phyloP scores from a whole-genome alignment of 768 basidiomycete species.

The Leccinum incarnatum region DNA sequence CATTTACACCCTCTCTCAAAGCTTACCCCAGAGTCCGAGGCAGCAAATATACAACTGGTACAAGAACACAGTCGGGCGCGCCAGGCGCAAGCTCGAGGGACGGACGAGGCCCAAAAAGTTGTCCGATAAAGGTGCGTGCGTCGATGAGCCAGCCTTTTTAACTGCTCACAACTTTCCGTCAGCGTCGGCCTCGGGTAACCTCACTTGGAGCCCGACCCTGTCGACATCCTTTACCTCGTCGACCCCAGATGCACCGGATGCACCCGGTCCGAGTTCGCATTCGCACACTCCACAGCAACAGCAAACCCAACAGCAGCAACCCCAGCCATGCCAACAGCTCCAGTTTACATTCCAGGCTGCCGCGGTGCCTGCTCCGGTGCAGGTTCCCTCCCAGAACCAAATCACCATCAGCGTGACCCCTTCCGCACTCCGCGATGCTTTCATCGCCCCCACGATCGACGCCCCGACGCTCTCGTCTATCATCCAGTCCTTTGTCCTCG shows the following conservation, averaged over 20 bases:
- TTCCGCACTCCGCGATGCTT: conserved; percentile 31
- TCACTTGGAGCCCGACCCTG: conserved; percentile 40
- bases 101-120: conserved; percentile 49
- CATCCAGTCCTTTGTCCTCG: conserved; percentile 48
- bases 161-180: not conserved
- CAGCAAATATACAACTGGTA: conserved; percentile 76
- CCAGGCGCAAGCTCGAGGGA: conserved; percentile 55
- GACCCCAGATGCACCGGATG: conserved; percentile 14
- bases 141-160: not conserved
- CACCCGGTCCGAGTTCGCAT: conserved; percentile 33
- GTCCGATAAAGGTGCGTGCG: conserved; percentile 46
- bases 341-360: conserved; percentile 44
- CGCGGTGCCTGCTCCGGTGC: conserved; percentile 42
- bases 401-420: conserved; percentile 31
- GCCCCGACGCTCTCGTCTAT: conserved; percentile 49
- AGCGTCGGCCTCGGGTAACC: conserved; percentile 22
- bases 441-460: conserved; percentile 40
- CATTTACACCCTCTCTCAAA: too few species aligned
- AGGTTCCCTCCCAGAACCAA: conserved; percentile 13
- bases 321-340: conserved; percentile 36
- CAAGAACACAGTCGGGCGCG: conserved; percentile 66
- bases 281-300: conserved; percentile 3
- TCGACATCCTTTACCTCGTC: conserved; percentile 36
- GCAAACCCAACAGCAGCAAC: conserved; percentile 21
- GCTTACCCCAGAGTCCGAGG: not conserved